A percentile compares a stretch with the other conserved stretches of the same genome.
These are phyloP conservation scores for Tylopilus orsonianus DNA, from an alignment of 1,284 basidiomycete genomes.

Conservation along the genomic window DNA sequence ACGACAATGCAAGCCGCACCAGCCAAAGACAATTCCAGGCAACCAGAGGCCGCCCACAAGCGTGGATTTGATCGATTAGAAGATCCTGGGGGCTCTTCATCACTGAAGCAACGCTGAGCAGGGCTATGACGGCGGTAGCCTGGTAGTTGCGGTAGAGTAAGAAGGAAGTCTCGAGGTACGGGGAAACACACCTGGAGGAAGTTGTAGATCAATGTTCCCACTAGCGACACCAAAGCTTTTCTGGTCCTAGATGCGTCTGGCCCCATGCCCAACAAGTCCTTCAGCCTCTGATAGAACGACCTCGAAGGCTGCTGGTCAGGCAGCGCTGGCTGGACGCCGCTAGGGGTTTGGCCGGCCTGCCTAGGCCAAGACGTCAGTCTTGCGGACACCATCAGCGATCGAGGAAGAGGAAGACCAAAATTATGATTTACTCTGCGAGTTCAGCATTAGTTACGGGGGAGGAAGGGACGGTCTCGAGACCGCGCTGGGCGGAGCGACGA, in stretches of 20 bases:
- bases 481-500: constrained; percentile 27
- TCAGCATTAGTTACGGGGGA: constrained; percentile 21
- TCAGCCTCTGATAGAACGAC: constrained; percentile 26
- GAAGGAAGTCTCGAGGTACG: background rate
- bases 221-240: constrained; percentile 55
- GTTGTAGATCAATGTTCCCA: constrained; percentile 55
- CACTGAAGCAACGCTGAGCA: constrained; percentile 52
- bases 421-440: constrained; percentile 23
- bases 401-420: constrained; percentile 4
- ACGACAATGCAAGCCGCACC: constrained; percentile 52
- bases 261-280: constrained; percentile 58
- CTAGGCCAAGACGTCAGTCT: constrained; percentile 29
- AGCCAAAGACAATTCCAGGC: constrained; percentile 73
- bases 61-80: constrained; percentile 56
- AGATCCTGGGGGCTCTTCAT: constrained; percentile 49
- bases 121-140: constrained; percentile 53
- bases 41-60: constrained; percentile 67
- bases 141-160: constrained; percentile 29
- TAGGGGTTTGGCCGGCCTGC: constrained; percentile 24
- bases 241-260: constrained; percentile 53
- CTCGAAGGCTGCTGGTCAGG: constrained; percentile 7
- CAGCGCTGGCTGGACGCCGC: constrained; percentile 9
- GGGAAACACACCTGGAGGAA: constrained; percentile 52
- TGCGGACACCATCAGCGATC: constrained; percentile 22
- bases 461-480: constrained; percentile 20